Evolutionary conservation across 495 filamentous ascomycete genomes (phyloP), one percentile per base, ranked within the genome.

Genomic region (Annulohypoxylon nitens): DNA sequence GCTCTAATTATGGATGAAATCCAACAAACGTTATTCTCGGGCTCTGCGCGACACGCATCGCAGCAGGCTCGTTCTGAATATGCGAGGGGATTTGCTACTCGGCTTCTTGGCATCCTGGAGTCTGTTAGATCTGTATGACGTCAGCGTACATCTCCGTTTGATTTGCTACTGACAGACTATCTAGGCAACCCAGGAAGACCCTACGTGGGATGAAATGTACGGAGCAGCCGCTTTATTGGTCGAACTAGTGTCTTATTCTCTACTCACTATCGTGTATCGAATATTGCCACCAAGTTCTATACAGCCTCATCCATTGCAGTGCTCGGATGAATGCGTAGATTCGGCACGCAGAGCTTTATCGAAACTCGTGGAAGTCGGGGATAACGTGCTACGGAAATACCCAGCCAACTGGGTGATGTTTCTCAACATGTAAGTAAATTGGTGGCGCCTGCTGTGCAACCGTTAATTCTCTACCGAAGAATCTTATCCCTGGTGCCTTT

Each of bases 261-360:
- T 87, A 9, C 73, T 89, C 70, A 86, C 88, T 0, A 78, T 92
- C 50, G 85, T 91, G 16, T 89, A 91, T 77, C 85, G 90, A 55
- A 89, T 89, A 43, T 86, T 90, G 4, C 88, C 88, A 0, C 64
- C 75, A 4, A 76, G 61, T 41, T 69, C 43, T 20, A 1, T 20
- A 25, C 69, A 75, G 48, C 18, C 75, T 0, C 75, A 76, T 34
- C 75, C 75, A 10, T 60, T 76, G 2, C 75, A 76, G 23, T 76
- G 75, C 73, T 84, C 84, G 58, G 73, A 78, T 4, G 87, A 88
- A 64, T 92, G 90, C 61, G 83, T 91, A 55, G 81, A 88, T 12
- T 83, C 86, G 53, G 89, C 90, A 14, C 81, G 90, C 6, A 75
- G 74, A 9, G 85, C 90, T 1, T 77, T 91, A 26, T 81, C 83